Evolutionary conservation across 2,329 filamentous ascomycete species (phyloP).

Genomic region (Xylariaceae sp.): DNA sequence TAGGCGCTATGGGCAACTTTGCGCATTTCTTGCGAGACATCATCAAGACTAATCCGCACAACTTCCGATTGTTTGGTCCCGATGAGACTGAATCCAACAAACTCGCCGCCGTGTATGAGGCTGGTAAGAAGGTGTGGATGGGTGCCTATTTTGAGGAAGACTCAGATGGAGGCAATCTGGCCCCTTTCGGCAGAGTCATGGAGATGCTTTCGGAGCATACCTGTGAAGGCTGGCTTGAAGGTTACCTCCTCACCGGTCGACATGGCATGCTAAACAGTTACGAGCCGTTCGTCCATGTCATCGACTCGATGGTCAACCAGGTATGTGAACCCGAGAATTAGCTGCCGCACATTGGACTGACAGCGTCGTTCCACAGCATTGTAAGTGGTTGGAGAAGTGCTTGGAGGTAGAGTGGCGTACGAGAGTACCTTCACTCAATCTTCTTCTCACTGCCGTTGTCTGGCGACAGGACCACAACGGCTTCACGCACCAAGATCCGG

Average conservation of each 20-base stretch:
- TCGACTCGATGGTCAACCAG: slow-evolving; percentile 81
- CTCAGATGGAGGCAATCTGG: slow-evolving; percentile 66
- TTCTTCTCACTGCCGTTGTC: slow-evolving; percentile 70
- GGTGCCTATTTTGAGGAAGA: slow-evolving; percentile 75
- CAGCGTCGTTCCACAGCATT: slow-evolving; percentile 47
- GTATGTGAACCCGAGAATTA: slow-evolving; percentile 28
- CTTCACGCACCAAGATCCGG: slow-evolving; percentile 76
- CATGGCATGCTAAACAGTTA: slow-evolving; percentile 76
- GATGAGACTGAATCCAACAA: slow-evolving; percentile 83
- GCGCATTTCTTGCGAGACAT: slow-evolving; percentile 63
- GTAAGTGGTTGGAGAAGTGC: slow-evolving; percentile 80
- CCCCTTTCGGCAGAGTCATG: slow-evolving; percentile 66
- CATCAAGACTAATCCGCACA: slow-evolving; percentile 56
- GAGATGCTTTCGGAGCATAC: slow-evolving; percentile 82
- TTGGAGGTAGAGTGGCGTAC: slow-evolving; percentile 73
- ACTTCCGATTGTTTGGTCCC: slow-evolving; percentile 72
- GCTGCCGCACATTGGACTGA: background rate
- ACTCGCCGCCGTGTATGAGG: slow-evolving; percentile 64
- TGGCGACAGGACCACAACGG: slow-evolving; percentile 83
- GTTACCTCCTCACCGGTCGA: slow-evolving; percentile 68
- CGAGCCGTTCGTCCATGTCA: slow-evolving; percentile 77
- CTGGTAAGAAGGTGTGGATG: slow-evolving; percentile 75
- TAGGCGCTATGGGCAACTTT: slow-evolving; percentile 66
- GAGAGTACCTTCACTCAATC: slow-evolving; percentile 71
- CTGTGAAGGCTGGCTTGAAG: slow-evolving; percentile 74